phyloP scores from a whole-genome alignment of 805 yeast species.

The Metschnikowia gelsemii region DNA sequence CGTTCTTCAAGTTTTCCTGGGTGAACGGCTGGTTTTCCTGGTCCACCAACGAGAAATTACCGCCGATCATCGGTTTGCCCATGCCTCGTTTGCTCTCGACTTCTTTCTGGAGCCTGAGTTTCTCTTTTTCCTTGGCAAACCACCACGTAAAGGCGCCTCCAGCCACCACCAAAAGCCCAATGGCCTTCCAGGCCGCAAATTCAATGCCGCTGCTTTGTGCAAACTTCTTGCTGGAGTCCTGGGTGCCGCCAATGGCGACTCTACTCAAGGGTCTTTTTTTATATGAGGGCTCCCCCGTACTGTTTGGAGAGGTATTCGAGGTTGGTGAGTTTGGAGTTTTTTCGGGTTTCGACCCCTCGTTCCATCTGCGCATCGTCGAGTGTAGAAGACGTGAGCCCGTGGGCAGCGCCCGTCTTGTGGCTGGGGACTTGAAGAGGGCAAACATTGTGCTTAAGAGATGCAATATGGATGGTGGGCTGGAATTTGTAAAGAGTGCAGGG shows the following conservation, averaged over 20 bases:
- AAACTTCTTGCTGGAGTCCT: conserved; percentile 33
- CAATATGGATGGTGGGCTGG: background rate
- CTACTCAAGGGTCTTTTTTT: conserved; percentile 69
- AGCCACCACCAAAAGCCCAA: conserved; percentile 58
- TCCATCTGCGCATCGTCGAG: conserved; percentile 5
- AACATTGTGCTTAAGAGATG: conserved; percentile 1
- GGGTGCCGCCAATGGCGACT: conserved; percentile 69
- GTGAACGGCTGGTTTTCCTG: conserved; percentile 72
- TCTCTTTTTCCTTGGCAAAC: conserved; percentile 74
- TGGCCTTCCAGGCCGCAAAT: conserved; percentile 84
- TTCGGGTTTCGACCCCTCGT: conserved; percentile 1
- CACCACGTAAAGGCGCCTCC: conserved; percentile 73
- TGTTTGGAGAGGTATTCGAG: too few relatives aligned
- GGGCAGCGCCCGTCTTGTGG: background rate
- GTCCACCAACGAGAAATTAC: conserved; percentile 76
- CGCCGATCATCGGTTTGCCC: conserved; percentile 93
- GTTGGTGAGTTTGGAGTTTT: too few relatives aligned
- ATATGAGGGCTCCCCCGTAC: conserved; percentile 7
- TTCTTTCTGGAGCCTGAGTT: conserved; percentile 68
- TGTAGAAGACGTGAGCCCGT: conserved; percentile 5
- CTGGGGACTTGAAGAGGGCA: background rate
- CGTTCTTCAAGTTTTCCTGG: conserved; percentile 67
- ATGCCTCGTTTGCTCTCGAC: conserved; percentile 84
- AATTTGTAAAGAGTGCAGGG: conserved; percentile 3
- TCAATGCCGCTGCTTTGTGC: conserved; percentile 52